These are phyloP conservation scores for Fonsecaea nubica DNA, from an alignment of 2,329 filamentous ascomycete genomes.

Conservation along the genomic window DNA sequence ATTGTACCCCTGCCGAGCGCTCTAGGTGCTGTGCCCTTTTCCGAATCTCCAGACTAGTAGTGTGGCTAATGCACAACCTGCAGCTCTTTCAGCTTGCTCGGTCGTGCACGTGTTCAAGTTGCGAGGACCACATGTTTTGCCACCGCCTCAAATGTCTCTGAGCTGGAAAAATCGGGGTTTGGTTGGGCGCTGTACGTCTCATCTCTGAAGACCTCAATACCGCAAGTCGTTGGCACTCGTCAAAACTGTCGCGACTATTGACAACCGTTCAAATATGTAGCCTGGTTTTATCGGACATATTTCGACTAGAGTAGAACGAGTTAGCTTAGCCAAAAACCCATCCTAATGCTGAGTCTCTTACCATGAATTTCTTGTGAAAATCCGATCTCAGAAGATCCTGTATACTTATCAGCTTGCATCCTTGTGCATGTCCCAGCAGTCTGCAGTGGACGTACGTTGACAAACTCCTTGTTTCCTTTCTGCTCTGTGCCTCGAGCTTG, in stretches of 20 bases:
- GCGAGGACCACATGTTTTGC: neutral
- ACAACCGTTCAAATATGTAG: neutral
- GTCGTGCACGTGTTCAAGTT: neutral
- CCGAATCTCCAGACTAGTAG: neutral
- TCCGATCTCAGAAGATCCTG: slow-evolving; percentile 89
- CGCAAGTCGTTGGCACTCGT: neutral
- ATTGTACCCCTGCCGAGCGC: slow-evolving; percentile 1
- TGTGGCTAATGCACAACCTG: slow-evolving; percentile 12
- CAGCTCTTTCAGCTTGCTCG: slow-evolving; percentile 14
- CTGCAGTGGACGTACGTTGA: slow-evolving; percentile 71
- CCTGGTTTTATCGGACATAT: slow-evolving; percentile 51
- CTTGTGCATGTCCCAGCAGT: slow-evolving; percentile 1
- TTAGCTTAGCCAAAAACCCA: slow-evolving; percentile 16
- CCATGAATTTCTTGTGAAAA: slow-evolving; percentile 98
- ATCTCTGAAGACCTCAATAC: neutral
- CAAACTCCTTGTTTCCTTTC: slow-evolving; percentile 89
- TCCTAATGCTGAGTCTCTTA: slow-evolving; percentile 45
- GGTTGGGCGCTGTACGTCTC: neutral
- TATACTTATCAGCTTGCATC: slow-evolving; percentile 28
- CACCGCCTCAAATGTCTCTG: neutral
- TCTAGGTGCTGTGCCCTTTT: neutral
- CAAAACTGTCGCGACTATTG: neutral
- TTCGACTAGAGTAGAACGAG: slow-evolving; percentile 49
- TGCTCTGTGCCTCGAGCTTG: slow-evolving; percentile 95
- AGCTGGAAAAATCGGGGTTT: neutral